phyloP scores from a whole-genome alignment of 768 basidiomycete species.

The Chiua virens region DNA sequence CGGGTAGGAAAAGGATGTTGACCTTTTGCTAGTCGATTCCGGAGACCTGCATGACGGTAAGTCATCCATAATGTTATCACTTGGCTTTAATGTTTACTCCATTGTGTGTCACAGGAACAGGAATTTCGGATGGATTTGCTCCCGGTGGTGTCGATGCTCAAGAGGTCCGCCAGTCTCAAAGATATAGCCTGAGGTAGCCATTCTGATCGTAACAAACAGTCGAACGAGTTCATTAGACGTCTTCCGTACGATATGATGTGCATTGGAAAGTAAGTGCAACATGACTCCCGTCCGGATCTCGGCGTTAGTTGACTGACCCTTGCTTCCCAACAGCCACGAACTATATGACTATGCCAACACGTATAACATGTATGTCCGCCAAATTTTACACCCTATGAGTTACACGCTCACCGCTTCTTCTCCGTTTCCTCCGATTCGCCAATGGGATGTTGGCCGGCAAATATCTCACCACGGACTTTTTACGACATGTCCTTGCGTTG shows the following conservation, averaged over 20 bases:
- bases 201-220: conserved; percentile 35
- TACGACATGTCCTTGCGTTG: not conserved
- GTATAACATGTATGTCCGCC: conserved; percentile 55
- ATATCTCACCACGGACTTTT: not conserved
- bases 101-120: conserved; percentile 54
- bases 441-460: not conserved
- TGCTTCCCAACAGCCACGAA: conserved; percentile 62
- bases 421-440: not conserved
- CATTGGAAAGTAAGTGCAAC: conserved; percentile 73
- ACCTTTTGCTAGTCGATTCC: conserved; percentile 79
- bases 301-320: not conserved
- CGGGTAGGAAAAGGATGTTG: conserved; percentile 63
- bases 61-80: not conserved
- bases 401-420: conserved; percentile 3
- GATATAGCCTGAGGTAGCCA: not conserved
- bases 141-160: conserved; percentile 70
- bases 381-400: not conserved
- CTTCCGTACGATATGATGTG: conserved; percentile 82
- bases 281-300: no score
- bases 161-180: conserved; percentile 46
- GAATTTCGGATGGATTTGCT: conserved; percentile 74
- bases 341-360: conserved; percentile 70
- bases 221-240: conserved; percentile 71
- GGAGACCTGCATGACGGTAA: conserved; percentile 76
- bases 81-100: not conserved